Conservation (phyloP, 768 basidiomycete species). For the Rhizopogon rudus region DNA sequence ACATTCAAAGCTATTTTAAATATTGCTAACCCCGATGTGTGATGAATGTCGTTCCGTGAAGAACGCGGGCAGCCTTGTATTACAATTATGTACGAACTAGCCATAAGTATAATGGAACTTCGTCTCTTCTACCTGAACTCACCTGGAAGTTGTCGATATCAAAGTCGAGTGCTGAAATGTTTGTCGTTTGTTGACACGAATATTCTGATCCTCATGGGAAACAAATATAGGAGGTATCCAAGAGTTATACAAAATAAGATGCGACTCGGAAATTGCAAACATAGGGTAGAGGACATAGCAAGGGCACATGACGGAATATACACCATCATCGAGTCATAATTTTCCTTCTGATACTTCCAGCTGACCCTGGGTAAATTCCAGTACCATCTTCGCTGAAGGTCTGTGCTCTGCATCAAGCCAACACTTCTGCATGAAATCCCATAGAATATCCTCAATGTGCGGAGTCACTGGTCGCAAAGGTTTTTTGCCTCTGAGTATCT, state of each 20-base stretch:
- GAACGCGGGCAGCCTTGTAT: too few species aligned
- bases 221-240: not conserved
- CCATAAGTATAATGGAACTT: too few species aligned
- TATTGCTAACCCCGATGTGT: too few species aligned
- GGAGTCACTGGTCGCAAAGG: not conserved
- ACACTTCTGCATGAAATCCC: conserved; percentile 6
- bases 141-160: too few species aligned
- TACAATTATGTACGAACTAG: too few species aligned
- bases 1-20: too few species aligned
- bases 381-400: not conserved
- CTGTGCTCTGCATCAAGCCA: conserved; percentile 9
- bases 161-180: too few species aligned
- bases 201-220: too few species aligned
- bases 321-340: not conserved
- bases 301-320: conserved; percentile 2
- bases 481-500: not conserved
- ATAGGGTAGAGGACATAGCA: not conserved
- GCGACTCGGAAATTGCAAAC: not conserved
- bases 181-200: too few species aligned
- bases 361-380: not conserved
- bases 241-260: not conserved
- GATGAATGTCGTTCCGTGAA: too few species aligned
- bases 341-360: not conserved
- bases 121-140: too few species aligned
- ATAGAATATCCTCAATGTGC: not conserved